Base-by-base conservation (phyloP, 768 basidiomycete species). In the Dioszegia crocea region DNA sequence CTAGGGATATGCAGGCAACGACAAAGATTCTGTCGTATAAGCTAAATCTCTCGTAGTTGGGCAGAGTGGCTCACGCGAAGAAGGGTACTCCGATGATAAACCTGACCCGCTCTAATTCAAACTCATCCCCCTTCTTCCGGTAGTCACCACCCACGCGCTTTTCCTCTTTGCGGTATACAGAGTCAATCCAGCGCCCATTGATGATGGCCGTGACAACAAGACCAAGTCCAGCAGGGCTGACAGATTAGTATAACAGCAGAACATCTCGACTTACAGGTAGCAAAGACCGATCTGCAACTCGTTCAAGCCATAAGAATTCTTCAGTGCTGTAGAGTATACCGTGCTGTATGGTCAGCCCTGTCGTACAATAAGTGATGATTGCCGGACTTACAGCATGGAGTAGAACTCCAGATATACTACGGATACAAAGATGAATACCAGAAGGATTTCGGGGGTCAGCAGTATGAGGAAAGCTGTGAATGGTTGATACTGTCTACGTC, bases 211-310 rank as follows among this genome's bases (percentile, higher is more conserved):
- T 86, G 16, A 86, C 48, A 9, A 84, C 75, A 77, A 85, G 85
- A 0, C 90, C 91, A 16, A 83, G 82, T 1, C 89, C 91, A 50
- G 86, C 82, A 1, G 85, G 83, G 14, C 73, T 73, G 56, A 3
- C 2, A 33, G 19, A 26, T 57, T 23, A 49, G 56, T 27, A 31
- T 44, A 21, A 29, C 27, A 14, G 12, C 23, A 4, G 27, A 26
- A n/a, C n/a, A n/a, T n/a, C n/a, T n/a, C 27, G 9, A 64, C 71
- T 57, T 57, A 75, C 54, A 91, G 77, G 78, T 86, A 92, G 73
- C 87, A 90, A 4, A 92, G 76, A 2, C 90, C 90, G 30, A 88
- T 81, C 23, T 83, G 80, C 3, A 84, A 84, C 61, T 88, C 82
- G 56, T 75, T 81, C 19, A 89, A 79, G 60, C 76, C 81, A 62